A percentile compares a stretch with the other conserved stretches of the same genome.
Conservation (phyloP, 2,329 filamentous ascomycete genomes). For the Ophiostoma quercus region DNA sequence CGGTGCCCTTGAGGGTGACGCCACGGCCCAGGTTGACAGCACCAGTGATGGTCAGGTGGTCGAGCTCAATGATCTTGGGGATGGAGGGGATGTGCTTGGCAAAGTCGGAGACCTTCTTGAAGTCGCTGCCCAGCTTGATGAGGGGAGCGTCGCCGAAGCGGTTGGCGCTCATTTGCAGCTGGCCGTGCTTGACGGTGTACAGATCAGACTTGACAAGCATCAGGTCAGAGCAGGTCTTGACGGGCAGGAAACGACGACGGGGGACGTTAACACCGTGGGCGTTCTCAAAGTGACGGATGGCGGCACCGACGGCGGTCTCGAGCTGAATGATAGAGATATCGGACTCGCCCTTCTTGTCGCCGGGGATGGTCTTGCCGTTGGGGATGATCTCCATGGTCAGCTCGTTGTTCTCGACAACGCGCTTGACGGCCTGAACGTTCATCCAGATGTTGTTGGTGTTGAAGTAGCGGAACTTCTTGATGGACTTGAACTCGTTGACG, state of each 20-base stretch:
- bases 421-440: constrained; percentile 95
- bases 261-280: constrained; percentile 99
- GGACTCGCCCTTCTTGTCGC: constrained; percentile 99
- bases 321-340: constrained; percentile 97
- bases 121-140: constrained; percentile 98
- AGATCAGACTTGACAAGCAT: constrained; percentile 99
- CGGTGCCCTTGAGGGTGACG: constrained; percentile 93
- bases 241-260: constrained; percentile 93
- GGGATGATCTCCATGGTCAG: constrained; percentile 99
- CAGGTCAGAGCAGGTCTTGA: constrained; percentile 99
- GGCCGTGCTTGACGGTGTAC: constrained; percentile 97
- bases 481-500: constrained; percentile 99
- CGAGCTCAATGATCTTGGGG: constrained; percentile 84
- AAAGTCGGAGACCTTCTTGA: constrained; percentile 99
- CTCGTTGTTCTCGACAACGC: constrained; percentile 96
- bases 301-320: constrained; percentile 95
- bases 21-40: constrained; percentile 94
- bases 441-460: constrained; percentile 99
- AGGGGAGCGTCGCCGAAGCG: constrained; percentile 94
- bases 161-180: constrained; percentile 93
- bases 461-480: constrained; percentile 99
- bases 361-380: constrained; percentile 97
- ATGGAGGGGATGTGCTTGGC: constrained; percentile 82
- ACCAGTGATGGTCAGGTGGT: constrained; percentile 95
- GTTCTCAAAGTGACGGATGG: constrained; percentile 97